phyloP scores from a whole-genome alignment of 2,329 filamentous ascomycete genomes.

The Pseudogymnoascus sp. region DNA sequence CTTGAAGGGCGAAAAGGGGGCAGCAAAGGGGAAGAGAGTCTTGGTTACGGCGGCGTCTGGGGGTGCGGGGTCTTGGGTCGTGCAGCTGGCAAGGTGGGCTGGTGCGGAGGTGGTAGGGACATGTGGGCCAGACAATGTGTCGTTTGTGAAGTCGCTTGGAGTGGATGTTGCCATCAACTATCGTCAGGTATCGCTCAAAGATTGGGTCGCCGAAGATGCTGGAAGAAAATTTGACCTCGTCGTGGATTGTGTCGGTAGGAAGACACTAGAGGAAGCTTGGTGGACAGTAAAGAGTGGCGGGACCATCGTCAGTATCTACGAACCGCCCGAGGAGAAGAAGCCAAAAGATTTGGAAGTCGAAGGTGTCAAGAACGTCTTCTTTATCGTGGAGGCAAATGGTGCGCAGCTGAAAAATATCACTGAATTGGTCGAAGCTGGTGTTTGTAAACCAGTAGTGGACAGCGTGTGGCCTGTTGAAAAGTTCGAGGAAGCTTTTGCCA shows the following conservation, averaged over 20 bases:
- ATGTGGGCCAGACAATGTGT: slow-evolving; percentile 31
- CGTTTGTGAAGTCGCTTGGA: slow-evolving; percentile 33
- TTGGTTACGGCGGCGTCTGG: slow-evolving; percentile 38
- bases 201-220: slow-evolving; percentile 26
- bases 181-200: slow-evolving; percentile 23
- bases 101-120: slow-evolving; percentile 34
- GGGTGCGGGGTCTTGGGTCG: slow-evolving; percentile 35
- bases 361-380: slow-evolving; percentile 31
- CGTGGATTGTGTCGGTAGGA: slow-evolving; percentile 36
- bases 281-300: slow-evolving; percentile 31
- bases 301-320: slow-evolving; percentile 32
- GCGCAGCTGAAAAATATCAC: slow-evolving; percentile 31
- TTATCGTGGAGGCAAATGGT: slow-evolving; percentile 33
- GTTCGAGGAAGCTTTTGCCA: slow-evolving; percentile 32
- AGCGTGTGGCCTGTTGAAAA: slow-evolving; percentile 34
- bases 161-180: slow-evolving; percentile 36
- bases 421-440: slow-evolving; percentile 31
- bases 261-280: slow-evolving; percentile 35
- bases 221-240: slow-evolving; percentile 33
- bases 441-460: slow-evolving; percentile 31
- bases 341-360: slow-evolving; percentile 25
- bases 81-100: slow-evolving; percentile 32
- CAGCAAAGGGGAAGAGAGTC: slow-evolving; percentile 30
- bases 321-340: slow-evolving; percentile 27
- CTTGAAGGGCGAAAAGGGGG: slow-evolving; percentile 15